These are phyloP conservation scores for Leccinellum rugosiceps DNA, from an alignment of 768 basidiomycete species.

Conservation along the genomic window DNA sequence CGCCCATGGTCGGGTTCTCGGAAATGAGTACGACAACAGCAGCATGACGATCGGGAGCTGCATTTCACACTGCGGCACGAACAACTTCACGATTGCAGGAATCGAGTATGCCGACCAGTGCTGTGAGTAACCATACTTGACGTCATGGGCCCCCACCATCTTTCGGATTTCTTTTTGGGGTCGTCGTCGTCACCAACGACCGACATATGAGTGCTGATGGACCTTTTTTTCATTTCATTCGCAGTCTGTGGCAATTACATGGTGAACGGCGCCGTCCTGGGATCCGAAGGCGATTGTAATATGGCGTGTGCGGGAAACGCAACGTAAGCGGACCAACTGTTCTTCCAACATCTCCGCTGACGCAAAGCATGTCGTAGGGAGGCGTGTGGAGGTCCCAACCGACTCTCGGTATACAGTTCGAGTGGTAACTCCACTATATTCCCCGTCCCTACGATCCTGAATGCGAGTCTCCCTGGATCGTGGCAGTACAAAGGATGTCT, in stretches of 20 bases:
- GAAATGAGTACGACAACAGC: slow-evolving; percentile 36
- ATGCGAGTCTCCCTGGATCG: slow-evolving; percentile 56
- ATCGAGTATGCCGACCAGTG: slow-evolving; percentile 58
- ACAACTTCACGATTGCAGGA: slow-evolving; percentile 65
- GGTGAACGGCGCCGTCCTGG: slow-evolving; percentile 54
- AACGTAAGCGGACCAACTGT: slow-evolving; percentile 41
- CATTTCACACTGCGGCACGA: slow-evolving; percentile 50
- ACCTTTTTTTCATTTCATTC: background rate
- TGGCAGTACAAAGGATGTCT: slow-evolving; percentile 70
- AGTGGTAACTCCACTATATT: slow-evolving; percentile 47
- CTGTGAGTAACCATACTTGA: slow-evolving; percentile 36
- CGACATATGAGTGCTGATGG: slow-evolving; percentile 5
- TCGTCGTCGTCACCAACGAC: background rate
- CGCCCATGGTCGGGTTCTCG: slow-evolving; percentile 58
- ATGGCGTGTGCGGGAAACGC: slow-evolving; percentile 73
- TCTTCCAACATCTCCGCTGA: background rate
- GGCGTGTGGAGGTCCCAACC: slow-evolving; percentile 71
- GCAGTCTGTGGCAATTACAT: slow-evolving; percentile 71
- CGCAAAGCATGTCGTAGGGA: slow-evolving; percentile 36
- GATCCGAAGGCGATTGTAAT: slow-evolving; percentile 53
- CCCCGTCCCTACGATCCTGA: slow-evolving; percentile 57
- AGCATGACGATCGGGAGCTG: slow-evolving; percentile 61
- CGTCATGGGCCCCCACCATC: background rate
- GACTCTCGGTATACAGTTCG: slow-evolving; percentile 66
- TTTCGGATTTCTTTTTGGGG: background rate